A percentile compares a stretch with the other conserved stretches of the same genome.
These are phyloP conservation scores for Mycocentrospora acerina DNA, from an alignment of 2,329 filamentous ascomycete genomes.

Conservation along the genomic window DNA sequence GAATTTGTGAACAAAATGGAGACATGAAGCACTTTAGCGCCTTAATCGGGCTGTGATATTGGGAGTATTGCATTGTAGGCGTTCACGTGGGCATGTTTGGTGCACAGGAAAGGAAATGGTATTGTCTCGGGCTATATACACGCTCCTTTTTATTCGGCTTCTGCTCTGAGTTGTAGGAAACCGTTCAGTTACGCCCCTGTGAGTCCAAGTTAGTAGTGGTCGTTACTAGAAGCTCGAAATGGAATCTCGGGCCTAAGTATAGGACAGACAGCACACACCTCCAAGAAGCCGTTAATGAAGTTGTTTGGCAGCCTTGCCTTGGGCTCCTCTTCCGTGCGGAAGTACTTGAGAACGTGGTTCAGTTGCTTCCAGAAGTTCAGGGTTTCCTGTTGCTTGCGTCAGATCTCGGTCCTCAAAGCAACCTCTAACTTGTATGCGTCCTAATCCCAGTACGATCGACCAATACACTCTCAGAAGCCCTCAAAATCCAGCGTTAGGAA, in stretches of 20 bases:
- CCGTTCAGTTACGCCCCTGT: slow-evolving; percentile 42
- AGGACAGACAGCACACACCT: slow-evolving; percentile 60
- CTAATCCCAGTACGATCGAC: too few relatives aligned
- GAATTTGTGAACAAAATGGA: slow-evolving; percentile 53
- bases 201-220: slow-evolving; percentile 8
- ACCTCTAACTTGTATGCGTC: not conserved
- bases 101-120: slow-evolving; percentile 39
- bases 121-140: slow-evolving; percentile 41
- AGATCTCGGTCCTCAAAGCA: not conserved
- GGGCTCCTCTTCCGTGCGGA: slow-evolving; percentile 81
- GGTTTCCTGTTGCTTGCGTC: slow-evolving; percentile 68
- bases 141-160: slow-evolving; percentile 15
- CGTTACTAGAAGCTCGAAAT: too few relatives aligned
- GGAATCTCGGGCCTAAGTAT: not conserved
- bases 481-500: not conserved
- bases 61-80: slow-evolving; percentile 33
- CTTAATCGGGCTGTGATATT: not conserved
- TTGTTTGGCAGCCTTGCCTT: slow-evolving; percentile 75
- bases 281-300: slow-evolving; percentile 93
- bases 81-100: slow-evolving; percentile 29
- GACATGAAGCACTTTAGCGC: not conserved
- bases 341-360: slow-evolving; percentile 95
- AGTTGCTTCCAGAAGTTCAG: slow-evolving; percentile 99
- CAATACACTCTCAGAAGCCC: not conserved
- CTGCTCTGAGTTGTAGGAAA: slow-evolving; percentile 4